Evolutionary conservation across 495 filamentous ascomycete species (phyloP), one percentile per base, ranked within the genome.

Genomic region (Tetracladium setigerum): DNA sequence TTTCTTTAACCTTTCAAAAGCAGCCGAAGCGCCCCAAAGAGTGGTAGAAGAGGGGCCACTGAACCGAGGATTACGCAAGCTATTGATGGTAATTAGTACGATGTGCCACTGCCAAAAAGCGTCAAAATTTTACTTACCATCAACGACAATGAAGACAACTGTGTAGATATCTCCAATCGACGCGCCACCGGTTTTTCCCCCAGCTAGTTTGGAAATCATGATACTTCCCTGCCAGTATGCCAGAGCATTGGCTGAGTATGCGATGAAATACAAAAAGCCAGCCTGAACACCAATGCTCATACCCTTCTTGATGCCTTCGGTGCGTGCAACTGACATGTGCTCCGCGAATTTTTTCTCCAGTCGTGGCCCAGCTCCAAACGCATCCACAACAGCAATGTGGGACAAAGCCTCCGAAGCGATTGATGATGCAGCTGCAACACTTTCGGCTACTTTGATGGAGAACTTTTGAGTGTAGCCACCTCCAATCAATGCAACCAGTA

Each of bases 161-260:
- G 81, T 82, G 56, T 80, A 85, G 7, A 71, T 73, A 37, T 77
- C 64, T 35, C 82, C 81, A 14, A 81, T 73, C 9, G 74, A 76
- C 1, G 60, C 53, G 10, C 72, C 74, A 27, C 63, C 57, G 5
- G 57, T 61, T 5, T 58, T 60, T 31, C 49, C 30, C 6, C 62
- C 62, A 19, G 76, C 67, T 9, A 68, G 62, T 18, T 68, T 56
- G 17, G 76, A 74, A 44, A 83, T 74, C 5, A 62, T 63, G 22
- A 57, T 62, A 53, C 72, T 77, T 27, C 78, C 81, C 52, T 83
- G 74, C 78, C 78, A 85, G 50, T 80, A 83, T 3, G 80, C 80
- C 32, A 85, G 62, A 38, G 72, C 79, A 51, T 82, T 82, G 1
- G 76, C 79, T n/a, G 72, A 69, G 48, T 78, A 83, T 1, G 76